Conservation (phyloP, 2,329 filamentous ascomycete genomes). For the Scedosporium boydii region DNA sequence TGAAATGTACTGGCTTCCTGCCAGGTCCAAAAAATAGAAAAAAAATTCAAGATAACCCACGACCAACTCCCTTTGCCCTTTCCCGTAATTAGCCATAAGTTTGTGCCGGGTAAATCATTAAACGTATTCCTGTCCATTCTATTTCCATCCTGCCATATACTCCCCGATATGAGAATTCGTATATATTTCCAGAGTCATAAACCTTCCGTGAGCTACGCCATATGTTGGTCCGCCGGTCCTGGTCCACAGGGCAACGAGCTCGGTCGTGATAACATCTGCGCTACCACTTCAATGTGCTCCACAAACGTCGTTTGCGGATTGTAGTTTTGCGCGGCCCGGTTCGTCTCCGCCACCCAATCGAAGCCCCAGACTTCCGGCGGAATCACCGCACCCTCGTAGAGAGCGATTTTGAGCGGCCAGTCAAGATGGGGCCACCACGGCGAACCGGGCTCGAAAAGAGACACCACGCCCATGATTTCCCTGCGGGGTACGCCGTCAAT, state of each 20-base stretch:
- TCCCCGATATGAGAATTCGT: neutral
- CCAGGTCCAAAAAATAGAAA: neutral
- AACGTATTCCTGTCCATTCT: neutral
- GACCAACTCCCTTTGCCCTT: neutral
- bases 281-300: conserved; percentile 6
- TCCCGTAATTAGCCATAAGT: neutral
- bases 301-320: conserved; percentile 10
- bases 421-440: conserved; percentile 53
- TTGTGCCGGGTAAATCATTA: neutral
- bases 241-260: neutral
- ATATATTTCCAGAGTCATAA: neutral
- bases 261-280: conserved; percentile 6
- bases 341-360: conserved; percentile 36
- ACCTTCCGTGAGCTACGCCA: neutral
- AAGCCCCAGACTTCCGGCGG: conserved; percentile 48
- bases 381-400: conserved; percentile 44
- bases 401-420: conserved; percentile 49
- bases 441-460: conserved; percentile 47
- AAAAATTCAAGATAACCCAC: neutral
- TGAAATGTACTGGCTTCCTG: neutral
- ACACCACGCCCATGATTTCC: conserved; percentile 55
- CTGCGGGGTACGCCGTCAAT: conserved; percentile 55
- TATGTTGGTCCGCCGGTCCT: neutral
- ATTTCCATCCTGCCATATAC: neutral
- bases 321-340: conserved; percentile 22